Conservation (phyloP, 1,284 basidiomycete genomes). For the Phlebopus sp. region DNA sequence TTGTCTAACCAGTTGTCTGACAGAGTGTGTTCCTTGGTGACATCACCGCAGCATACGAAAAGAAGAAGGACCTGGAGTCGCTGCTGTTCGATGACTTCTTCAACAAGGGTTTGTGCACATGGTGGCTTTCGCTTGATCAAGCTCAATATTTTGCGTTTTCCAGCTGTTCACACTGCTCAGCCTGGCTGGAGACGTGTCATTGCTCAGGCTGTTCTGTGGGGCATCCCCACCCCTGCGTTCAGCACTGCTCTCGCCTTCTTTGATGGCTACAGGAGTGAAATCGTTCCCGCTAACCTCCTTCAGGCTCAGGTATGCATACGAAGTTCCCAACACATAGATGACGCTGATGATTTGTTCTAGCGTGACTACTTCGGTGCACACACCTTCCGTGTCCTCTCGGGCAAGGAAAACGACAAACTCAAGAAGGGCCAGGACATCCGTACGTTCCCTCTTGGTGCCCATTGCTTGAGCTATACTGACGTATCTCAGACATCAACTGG, state of each 20-base stretch:
- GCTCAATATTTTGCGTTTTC: neutral
- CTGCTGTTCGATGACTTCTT: slow-evolving; percentile 98
- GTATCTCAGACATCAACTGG: slow-evolving; percentile 76
- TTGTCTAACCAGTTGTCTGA: slow-evolving; percentile 5
- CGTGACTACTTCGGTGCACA: slow-evolving; percentile 93
- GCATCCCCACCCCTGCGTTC: slow-evolving; percentile 94
- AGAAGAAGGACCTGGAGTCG: slow-evolving; percentile 86
- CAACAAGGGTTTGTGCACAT: slow-evolving; percentile 66
- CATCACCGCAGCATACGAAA: slow-evolving; percentile 90
- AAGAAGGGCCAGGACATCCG: slow-evolving; percentile 85
- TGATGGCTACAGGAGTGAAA: slow-evolving; percentile 93
- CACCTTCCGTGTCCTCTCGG: slow-evolving; percentile 89
- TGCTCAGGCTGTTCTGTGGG: slow-evolving; percentile 96
- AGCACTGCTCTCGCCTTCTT: slow-evolving; percentile 98
- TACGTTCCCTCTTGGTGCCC: slow-evolving; percentile 37
- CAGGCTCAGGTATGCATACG: slow-evolving; percentile 75
- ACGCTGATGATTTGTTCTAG: slow-evolving; percentile 43
- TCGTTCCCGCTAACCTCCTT: slow-evolving; percentile 91
- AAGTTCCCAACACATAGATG: slow-evolving; percentile 15
- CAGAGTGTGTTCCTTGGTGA: slow-evolving; percentile 92
- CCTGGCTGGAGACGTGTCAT: slow-evolving; percentile 98
- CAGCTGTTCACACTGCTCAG: slow-evolving; percentile 91
- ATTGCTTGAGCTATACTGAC: slow-evolving; percentile 11
- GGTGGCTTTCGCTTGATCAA: slow-evolving; percentile 4
- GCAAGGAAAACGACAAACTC: slow-evolving; percentile 83